Evolutionary conservation across 2,329 filamentous ascomycete species (phyloP).

Genomic region (Nothopassalora personata): DNA sequence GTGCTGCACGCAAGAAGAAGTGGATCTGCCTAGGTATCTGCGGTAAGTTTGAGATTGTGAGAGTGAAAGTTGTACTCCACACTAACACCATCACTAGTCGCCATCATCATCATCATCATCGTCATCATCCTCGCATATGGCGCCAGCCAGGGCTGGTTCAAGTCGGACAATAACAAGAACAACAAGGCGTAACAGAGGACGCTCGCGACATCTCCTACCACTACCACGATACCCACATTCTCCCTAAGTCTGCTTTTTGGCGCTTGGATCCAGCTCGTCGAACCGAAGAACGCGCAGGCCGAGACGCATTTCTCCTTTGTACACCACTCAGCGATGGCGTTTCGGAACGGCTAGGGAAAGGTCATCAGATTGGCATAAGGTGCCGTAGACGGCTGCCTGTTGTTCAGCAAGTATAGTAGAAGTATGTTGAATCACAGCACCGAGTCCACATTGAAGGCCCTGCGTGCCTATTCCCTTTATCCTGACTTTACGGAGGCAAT

Average conservation of each 20-base stretch:
- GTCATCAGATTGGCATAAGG: not conserved
- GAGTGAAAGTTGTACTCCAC: conserved; percentile 22
- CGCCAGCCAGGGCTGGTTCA: conserved; percentile 25
- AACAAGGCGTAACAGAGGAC: not conserved
- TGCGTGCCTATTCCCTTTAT: not conserved
- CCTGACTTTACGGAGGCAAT: not conserved
- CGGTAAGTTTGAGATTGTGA: conserved; percentile 41
- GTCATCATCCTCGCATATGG: conserved; percentile 36
- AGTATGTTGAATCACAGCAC: not conserved
- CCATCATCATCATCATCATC: conserved; percentile 34
- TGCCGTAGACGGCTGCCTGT: not conserved
- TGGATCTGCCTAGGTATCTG: conserved; percentile 85
- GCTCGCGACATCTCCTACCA: not conserved
- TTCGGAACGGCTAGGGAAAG: not conserved
- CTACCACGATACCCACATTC: not conserved
- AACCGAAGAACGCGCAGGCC: not conserved
- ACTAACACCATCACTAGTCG: conserved; percentile 19
- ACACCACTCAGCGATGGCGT: conserved; percentile 1
- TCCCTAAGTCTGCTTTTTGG: not conserved
- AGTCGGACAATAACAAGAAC: conserved; percentile 18
- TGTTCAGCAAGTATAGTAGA: not conserved
- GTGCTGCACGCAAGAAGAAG: conserved; percentile 84
- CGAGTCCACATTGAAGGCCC: not conserved
- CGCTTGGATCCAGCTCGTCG: not conserved
- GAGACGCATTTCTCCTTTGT: not conserved